These are phyloP conservation scores for Chondrus crispus DNA, from an alignment of 23 red algal species.

Conservation along the genomic window DNA sequence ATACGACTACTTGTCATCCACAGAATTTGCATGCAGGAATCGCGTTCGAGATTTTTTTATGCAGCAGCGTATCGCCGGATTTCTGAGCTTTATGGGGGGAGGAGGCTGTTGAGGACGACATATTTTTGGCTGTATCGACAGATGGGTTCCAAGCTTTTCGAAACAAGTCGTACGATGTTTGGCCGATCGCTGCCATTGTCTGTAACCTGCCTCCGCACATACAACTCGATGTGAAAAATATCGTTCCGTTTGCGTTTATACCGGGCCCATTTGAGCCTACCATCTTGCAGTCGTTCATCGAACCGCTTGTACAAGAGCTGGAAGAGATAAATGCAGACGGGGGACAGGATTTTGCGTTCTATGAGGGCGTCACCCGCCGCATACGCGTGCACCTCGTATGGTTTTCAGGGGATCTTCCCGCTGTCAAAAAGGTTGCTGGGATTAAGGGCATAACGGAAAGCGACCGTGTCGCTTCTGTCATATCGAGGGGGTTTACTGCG, in stretches of 20 bases:
- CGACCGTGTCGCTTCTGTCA: not conserved
- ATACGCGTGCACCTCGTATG: not conserved
- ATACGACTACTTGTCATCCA: no score
- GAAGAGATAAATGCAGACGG: not conserved
- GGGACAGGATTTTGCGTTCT: not conserved
- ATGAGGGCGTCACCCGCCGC: not conserved
- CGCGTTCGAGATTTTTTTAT: slow-evolving; percentile 17
- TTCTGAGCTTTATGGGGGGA: not conserved
- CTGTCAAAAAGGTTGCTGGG: not conserved
- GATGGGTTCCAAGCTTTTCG: not conserved
- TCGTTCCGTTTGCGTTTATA: not conserved
- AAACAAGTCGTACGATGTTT: not conserved
- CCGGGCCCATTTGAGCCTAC: not conserved
- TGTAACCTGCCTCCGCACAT: not conserved
- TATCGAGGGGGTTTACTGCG: not conserved
- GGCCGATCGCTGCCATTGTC: not conserved
- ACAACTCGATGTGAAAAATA: not conserved
- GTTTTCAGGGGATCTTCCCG: not conserved
- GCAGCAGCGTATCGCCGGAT: not conserved
- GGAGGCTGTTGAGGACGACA: not conserved
- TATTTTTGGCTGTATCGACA: not conserved
- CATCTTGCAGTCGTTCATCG: not conserved
- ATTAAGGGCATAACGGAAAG: slow-evolving; percentile 5
- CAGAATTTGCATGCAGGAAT: no score
- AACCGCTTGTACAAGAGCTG: not conserved